Evolutionary conservation across 1,284 basidiomycete genomes (phyloP), one percentile per base, ranked within the genome.

Genomic region (Cystobasidiaceae sp.): DNA sequence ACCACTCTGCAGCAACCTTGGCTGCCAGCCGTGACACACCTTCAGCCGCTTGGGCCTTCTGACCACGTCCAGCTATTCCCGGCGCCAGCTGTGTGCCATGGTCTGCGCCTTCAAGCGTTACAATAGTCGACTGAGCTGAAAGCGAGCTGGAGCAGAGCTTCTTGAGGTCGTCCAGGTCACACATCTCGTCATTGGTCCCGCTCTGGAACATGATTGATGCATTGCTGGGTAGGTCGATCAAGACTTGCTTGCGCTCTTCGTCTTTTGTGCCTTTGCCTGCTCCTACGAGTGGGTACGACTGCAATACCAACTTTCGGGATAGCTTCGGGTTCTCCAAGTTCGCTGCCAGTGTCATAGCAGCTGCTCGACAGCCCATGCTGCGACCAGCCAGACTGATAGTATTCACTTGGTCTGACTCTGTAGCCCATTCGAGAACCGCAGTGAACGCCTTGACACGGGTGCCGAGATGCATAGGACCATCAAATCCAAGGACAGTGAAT

Each of bases 351-450:
- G 61, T 52, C 9, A 64, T 6, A 13, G 43, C 43, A 19, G 61
- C 46, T 8, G 61, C 61, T 11, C 61, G 51, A 34, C 61, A 64
- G n/a, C 61, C 61, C 61, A 64, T 64, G 25, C 61, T 64, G 25
- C 61, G 50, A 25, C 61, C 61, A 2, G 51, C 43, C 2, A 64
- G 25, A n/a, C 41, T 45, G 21, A 64, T 56, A 25, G 13, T 25
- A 8, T 30, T 33, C 15, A 64, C 19, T 11, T 32, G 30, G 37
- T 37, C 21, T 21, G 51, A 46, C 1, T 32, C 33, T 13, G 46
- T 25, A 7, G 44, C 52, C 51, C 52, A 64, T 3, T 56, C 8
- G 15, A 64, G 34, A n/a, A 64, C 50, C 9, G 43, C 52, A 23
- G 13, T 11, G 19, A 64, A 50, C 25, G 61, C 21, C 32, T 55